phyloP scores from a whole-genome alignment of 164 flowering plant genomes.

The Nymphaea thermarum region DNA sequence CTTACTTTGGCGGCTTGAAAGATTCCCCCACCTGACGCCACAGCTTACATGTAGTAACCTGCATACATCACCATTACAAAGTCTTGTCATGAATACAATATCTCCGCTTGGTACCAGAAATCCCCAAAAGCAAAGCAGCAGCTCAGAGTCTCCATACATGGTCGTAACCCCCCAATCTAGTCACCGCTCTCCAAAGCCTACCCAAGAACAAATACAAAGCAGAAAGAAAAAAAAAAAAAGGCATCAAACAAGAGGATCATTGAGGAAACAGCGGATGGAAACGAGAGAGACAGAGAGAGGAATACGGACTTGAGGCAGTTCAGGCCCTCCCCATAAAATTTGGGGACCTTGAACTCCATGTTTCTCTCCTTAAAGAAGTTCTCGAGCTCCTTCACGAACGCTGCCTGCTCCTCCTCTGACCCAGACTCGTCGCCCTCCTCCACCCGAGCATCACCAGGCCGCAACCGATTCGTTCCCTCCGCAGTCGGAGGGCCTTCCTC shows the following conservation, averaged over 20 bases:
- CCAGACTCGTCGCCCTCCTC: conserved; percentile 58
- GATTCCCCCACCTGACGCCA: conserved; percentile 96
- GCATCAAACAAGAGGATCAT: not conserved
- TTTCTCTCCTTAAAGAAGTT: conserved; percentile 53
- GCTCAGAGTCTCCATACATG: conserved; percentile 27
- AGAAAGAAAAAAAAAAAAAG: not conserved
- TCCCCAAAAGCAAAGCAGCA: not conserved
- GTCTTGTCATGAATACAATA: not conserved
- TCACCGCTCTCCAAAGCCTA: conserved; percentile 91
- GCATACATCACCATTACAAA: conserved; percentile 4
- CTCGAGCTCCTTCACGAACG: conserved; percentile 68
- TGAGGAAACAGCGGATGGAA: too few relatives aligned
- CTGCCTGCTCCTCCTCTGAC: conserved; percentile 66
- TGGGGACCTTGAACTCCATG: conserved; percentile 88
- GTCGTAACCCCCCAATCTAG: conserved; percentile 86
- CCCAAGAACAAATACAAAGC: not conserved
- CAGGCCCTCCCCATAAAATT: conserved; percentile 76
- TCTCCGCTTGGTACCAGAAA: not conserved
- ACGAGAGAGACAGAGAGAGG: not conserved
- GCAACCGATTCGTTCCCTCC: conserved; percentile 10
- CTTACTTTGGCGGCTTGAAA: conserved; percentile 89
- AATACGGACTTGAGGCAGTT: conserved; percentile 77
- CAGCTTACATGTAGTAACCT: conserved; percentile 75
- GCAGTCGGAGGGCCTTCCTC: conserved; percentile 3
- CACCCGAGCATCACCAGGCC: conserved; percentile 18